Evolutionary conservation across 768 basidiomycete genomes (phyloP).

Genomic region (Termitomyces heimii): DNA sequence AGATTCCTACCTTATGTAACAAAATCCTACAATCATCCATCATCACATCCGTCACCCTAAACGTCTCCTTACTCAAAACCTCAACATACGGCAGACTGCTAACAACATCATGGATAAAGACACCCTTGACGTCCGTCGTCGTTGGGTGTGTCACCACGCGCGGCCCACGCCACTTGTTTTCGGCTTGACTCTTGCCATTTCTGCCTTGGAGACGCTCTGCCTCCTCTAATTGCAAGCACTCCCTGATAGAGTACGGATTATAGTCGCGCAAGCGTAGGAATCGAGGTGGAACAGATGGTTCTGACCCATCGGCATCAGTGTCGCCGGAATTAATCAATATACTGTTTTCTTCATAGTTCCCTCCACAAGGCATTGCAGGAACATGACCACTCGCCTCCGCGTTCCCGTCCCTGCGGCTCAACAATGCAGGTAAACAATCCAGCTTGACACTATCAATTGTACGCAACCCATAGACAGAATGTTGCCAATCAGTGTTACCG

Average conservation of each 20-base stretch:
- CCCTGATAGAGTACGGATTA: slow-evolving; percentile 25
- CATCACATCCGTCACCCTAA: slow-evolving; percentile 51
- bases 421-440: neutral
- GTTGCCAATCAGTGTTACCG: slow-evolving; percentile 49
- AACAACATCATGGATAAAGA: slow-evolving; percentile 41
- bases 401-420: neutral
- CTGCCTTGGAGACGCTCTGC: neutral
- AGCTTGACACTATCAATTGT: slow-evolving; percentile 37
- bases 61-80: slow-evolving; percentile 39
- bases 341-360: neutral
- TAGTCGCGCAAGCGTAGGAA: slow-evolving; percentile 31
- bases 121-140: slow-evolving; percentile 33
- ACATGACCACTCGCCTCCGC: neutral
- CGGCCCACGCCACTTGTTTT: slow-evolving; percentile 22
- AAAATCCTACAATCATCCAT: slow-evolving; percentile 48
- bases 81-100: slow-evolving; percentile 47
- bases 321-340: neutral
- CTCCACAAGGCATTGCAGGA: neutral
- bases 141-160: slow-evolving; percentile 36
- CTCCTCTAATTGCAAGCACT: slow-evolving; percentile 9
- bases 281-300: slow-evolving; percentile 5
- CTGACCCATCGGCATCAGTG: neutral
- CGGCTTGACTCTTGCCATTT: slow-evolving; percentile 19
- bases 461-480: slow-evolving; percentile 45
- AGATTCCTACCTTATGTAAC: slow-evolving; percentile 35